These are phyloP conservation scores for Suillus hirtellus DNA, from an alignment of 768 basidiomycete species.

Conservation along the genomic window DNA sequence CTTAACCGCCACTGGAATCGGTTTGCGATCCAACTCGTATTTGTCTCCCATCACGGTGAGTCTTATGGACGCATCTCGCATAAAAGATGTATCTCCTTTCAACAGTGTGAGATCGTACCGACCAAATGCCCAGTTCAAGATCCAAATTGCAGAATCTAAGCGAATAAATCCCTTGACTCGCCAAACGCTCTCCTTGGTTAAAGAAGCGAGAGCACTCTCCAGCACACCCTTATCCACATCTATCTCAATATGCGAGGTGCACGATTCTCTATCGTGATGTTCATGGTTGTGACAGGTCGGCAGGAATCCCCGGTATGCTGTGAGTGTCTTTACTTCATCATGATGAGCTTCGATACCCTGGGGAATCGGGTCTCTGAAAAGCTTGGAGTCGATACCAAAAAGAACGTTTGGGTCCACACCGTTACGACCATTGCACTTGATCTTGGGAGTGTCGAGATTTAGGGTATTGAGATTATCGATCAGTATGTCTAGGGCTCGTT, in stretches of 20 bases:
- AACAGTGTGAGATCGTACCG: conserved; percentile 65
- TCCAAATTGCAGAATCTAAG: conserved; percentile 44
- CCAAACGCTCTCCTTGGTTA: conserved; percentile 75
- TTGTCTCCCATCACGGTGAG: conserved; percentile 93
- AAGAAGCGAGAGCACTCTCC: conserved; percentile 43
- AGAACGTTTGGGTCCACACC: conserved; percentile 78
- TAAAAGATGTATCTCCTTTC: conserved; percentile 24
- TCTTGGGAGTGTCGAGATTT: conserved; percentile 88
- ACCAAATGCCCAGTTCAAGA: conserved; percentile 95
- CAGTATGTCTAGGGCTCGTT: conserved; percentile 76
- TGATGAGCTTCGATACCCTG: conserved; percentile 45
- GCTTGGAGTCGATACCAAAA: conserved; percentile 87
- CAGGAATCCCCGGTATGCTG: conserved; percentile 49
- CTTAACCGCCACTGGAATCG: conserved; percentile 37
- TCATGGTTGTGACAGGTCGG: conserved; percentile 19
- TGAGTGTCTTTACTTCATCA: conserved; percentile 85
- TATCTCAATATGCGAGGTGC: conserved; percentile 13
- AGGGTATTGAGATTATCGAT: conserved; percentile 86
- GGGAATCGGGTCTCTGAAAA: conserved; percentile 45
- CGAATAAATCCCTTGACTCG: conserved; percentile 86
- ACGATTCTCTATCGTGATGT: conserved; percentile 17
- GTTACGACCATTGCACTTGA: conserved; percentile 60
- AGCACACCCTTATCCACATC: conserved; percentile 41
- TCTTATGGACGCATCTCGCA: conserved; percentile 42
- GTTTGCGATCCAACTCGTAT: conserved; percentile 63